Percentiles rank a stretch among this genome's conserved stretches.
Conservation (phyloP, 2,329 filamentous ascomycete species). For the Bipolaris oryzae region DNA sequence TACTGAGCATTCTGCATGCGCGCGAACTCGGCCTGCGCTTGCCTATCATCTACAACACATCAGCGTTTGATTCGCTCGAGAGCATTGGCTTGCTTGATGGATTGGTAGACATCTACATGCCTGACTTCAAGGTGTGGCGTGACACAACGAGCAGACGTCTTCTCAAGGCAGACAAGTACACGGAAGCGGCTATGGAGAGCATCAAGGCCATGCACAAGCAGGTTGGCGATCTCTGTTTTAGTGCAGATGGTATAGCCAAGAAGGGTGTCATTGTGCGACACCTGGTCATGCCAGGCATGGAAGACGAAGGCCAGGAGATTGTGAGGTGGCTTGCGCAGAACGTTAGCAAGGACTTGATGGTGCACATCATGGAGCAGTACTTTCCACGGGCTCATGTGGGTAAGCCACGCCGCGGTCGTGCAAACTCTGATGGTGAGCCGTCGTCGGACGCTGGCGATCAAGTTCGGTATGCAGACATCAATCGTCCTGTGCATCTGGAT, state of each 20-base stretch:
- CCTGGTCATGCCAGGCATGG: constrained; percentile 82
- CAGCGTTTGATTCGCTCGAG: constrained; percentile 76
- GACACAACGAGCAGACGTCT: constrained; percentile 69
- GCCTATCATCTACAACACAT: constrained; percentile 85
- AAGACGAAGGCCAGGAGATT: constrained; percentile 74
- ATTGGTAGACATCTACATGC: constrained; percentile 83
- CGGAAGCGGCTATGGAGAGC: constrained; percentile 73
- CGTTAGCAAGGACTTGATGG: constrained; percentile 75
- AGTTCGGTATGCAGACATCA: constrained; percentile 77
- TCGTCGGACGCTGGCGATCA: constrained; percentile 47
- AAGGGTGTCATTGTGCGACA: constrained; percentile 77
- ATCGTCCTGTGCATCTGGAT: constrained; percentile 68
- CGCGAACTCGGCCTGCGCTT: constrained; percentile 70
- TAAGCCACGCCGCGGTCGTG: constrained; percentile 58
- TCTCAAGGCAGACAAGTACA: constrained; percentile 79
- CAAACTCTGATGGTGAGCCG: constrained; percentile 41
- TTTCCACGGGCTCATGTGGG: constrained; percentile 81
- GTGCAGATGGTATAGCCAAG: constrained; percentile 79
- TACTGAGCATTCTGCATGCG: constrained; percentile 75
- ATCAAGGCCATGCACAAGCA: constrained; percentile 80
- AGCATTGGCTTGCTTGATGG: constrained; percentile 77
- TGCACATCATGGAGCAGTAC: constrained; percentile 91
- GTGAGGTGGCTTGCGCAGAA: constrained; percentile 77
- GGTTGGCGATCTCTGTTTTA: constrained; percentile 84
- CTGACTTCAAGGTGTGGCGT: constrained; percentile 86